Conservation (phyloP, 352 stramenopile species). For the Pilasporangium apinafurcum region DNA sequence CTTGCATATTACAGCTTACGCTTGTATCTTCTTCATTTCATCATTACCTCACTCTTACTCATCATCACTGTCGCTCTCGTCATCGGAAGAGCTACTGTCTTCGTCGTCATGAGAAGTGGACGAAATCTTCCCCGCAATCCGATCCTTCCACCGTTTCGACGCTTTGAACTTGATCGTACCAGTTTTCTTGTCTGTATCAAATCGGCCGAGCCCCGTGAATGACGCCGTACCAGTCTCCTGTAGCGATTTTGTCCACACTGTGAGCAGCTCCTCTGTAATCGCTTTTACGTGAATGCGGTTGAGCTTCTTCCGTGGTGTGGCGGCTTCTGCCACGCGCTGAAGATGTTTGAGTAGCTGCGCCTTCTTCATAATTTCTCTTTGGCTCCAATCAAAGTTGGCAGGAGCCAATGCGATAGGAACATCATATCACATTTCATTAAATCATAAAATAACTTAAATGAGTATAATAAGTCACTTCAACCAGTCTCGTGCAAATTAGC, state of each 20-base stretch:
- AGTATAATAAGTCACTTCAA: too few relatives aligned
- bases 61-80: background rate
- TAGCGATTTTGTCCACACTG: slow-evolving; percentile 32
- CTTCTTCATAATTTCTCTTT: slow-evolving; percentile 30
- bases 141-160: slow-evolving; percentile 21
- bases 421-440: too few relatives aligned
- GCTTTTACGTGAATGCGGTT: slow-evolving; percentile 34
- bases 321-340: slow-evolving; percentile 20
- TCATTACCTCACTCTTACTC: slow-evolving; percentile 4
- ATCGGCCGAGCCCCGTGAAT: slow-evolving; percentile 30
- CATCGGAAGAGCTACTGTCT: slow-evolving; percentile 12
- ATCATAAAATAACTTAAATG: too few relatives aligned
- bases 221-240: slow-evolving; percentile 33
- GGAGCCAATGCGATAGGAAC: too few relatives aligned
- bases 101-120: too few relatives aligned
- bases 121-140: slow-evolving; percentile 32
- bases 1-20: too few relatives aligned
- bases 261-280: slow-evolving; percentile 31
- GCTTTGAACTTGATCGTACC: slow-evolving; percentile 46
- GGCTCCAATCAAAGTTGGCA: too few relatives aligned
- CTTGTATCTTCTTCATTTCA: background rate
- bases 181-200: slow-evolving; percentile 33
- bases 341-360: slow-evolving; percentile 40
- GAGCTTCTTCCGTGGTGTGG: slow-evolving; percentile 29
- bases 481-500: too few relatives aligned